Conservation (phyloP, 164 flowering plant genomes). For the Nelumbo lutea region DNA sequence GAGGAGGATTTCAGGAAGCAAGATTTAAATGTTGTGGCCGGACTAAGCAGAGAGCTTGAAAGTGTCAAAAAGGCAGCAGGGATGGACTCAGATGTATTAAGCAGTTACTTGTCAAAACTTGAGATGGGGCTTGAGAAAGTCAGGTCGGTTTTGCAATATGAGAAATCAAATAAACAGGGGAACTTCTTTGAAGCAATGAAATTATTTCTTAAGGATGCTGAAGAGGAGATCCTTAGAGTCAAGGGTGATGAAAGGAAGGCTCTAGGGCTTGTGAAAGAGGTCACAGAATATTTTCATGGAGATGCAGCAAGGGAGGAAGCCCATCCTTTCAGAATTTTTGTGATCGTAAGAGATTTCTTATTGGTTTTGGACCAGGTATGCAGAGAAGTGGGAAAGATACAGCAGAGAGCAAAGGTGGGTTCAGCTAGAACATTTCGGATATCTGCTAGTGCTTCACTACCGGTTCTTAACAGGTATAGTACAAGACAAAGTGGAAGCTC, state of each 20-base stretch:
- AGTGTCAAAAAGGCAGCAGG: slow-evolving; percentile 90
- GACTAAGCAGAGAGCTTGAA: slow-evolving; percentile 66
- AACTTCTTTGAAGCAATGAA: slow-evolving; percentile 70
- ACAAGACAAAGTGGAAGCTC: slow-evolving; percentile 48
- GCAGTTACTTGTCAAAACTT: slow-evolving; percentile 78
- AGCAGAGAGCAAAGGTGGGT: slow-evolving; percentile 58
- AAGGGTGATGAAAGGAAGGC: slow-evolving; percentile 69
- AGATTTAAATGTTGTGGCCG: slow-evolving; percentile 79
- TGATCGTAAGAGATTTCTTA: slow-evolving; percentile 91
- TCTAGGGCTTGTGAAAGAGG: slow-evolving; percentile 65
- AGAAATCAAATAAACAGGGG: slow-evolving; percentile 49
- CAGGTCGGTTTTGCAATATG: slow-evolving; percentile 45
- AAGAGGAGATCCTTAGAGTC: slow-evolving; percentile 53
- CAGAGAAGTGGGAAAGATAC: slow-evolving; percentile 80
- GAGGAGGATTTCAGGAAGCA: slow-evolving; percentile 69
- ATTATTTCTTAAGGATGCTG: slow-evolving; percentile 61
- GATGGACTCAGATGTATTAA: slow-evolving; percentile 88
- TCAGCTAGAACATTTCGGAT: slow-evolving; percentile 78
- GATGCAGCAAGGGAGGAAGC: slow-evolving; percentile 84
- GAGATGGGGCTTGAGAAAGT: slow-evolving; percentile 80
- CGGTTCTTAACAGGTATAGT: slow-evolving; percentile 69
- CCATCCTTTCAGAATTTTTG: slow-evolving; percentile 82
- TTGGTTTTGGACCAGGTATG: slow-evolving; percentile 77
- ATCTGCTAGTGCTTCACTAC: slow-evolving; percentile 66
- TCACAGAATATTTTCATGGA: slow-evolving; percentile 91